phyloP scores from a whole-genome alignment of 2,329 filamentous ascomycete genomes.

The Verticillium zaregamsianum region DNA sequence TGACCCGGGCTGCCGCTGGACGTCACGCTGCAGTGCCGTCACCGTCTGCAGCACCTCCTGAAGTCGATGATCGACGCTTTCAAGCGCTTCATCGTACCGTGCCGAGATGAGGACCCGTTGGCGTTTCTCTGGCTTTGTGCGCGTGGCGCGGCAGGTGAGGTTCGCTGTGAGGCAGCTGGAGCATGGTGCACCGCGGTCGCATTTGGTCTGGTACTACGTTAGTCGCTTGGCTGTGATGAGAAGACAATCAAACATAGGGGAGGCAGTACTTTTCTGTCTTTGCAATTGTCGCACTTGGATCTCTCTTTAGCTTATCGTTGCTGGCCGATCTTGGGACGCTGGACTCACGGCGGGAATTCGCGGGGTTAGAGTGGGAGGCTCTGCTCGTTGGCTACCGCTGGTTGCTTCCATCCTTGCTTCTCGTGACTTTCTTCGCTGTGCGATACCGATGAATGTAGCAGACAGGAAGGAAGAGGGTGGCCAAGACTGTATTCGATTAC shows the following conservation, averaged over 20 bases:
- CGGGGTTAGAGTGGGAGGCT: neutral
- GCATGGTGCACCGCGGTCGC: slow-evolving; percentile 21
- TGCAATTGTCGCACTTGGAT: neutral
- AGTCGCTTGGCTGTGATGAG: neutral
- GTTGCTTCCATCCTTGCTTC: too few species aligned
- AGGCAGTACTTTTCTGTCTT: neutral
- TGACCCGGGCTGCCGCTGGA: neutral
- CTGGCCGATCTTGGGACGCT: neutral
- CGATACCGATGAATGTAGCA: too few species aligned
- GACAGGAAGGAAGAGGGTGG: too few species aligned
- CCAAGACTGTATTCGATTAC: too few species aligned
- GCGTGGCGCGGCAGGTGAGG: slow-evolving; percentile 19
- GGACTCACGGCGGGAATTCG: neutral
- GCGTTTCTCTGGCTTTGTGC: slow-evolving; percentile 19
- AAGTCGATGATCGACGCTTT: slow-evolving; percentile 21
- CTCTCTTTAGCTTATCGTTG: neutral
- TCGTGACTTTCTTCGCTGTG: too few species aligned
- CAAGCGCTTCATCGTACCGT: slow-evolving; percentile 24
- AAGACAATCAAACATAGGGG: neutral
- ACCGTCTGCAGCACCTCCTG: slow-evolving; percentile 21
- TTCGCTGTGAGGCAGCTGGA: slow-evolving; percentile 23
- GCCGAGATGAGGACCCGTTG: slow-evolving; percentile 24
- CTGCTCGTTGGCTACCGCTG: too few species aligned
- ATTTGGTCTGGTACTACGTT: slow-evolving; percentile 19
- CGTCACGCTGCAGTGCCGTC: neutral